Evolutionary conservation across 768 basidiomycete genomes (phyloP), one percentile per base, ranked within the genome.

Genomic region (Calocybe gangraenosa): DNA sequence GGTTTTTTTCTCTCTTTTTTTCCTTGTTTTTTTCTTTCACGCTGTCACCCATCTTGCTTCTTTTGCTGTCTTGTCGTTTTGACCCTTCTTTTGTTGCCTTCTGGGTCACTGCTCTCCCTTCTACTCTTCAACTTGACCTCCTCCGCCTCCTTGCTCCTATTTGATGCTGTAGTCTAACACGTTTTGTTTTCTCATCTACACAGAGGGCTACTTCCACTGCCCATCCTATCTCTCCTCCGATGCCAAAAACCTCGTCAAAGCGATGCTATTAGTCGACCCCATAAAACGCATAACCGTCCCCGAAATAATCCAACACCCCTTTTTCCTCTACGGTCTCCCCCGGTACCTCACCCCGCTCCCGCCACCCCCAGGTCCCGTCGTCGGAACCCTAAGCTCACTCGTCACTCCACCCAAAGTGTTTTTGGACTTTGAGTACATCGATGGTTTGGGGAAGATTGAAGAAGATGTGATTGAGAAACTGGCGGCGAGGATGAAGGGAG

Each of bases 251-350:
- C 79, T 99, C 40, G 89, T 98, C 57, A 76, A 77, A 20, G 71
- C 82, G 28, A 98, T 99, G 94, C 83, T 98, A 30, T 83, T 82
- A 18, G 88, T 95, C 19, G 94, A 98, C 66, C 93, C 94, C 10
- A 78, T 97, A 51, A 93, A 92, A 62, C 87, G 96, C 34, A 93
- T 95, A 55, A 97, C 93, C 0, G 79, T 97, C 14, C 80, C 86
- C 25, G 92, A 96, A 57, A 96, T 99, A 56, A 82, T 88, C 2
- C 75, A 85, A 37, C 87, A 94, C 57, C 86, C 92, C 0, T 99
- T 92, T 74, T 95, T 93, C 68, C 87, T 79, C 44, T 76, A 78
- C 8, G 84, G 93, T 56, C 78, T 98, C 14, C 83, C 87, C 6
- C 76, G 84, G 0, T 99, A 98, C 65, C 85, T 99, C 34, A 79